These are phyloP conservation scores for Globisporangium solare DNA, from an alignment of 352 stramenopile species.

Conservation along the genomic window DNA sequence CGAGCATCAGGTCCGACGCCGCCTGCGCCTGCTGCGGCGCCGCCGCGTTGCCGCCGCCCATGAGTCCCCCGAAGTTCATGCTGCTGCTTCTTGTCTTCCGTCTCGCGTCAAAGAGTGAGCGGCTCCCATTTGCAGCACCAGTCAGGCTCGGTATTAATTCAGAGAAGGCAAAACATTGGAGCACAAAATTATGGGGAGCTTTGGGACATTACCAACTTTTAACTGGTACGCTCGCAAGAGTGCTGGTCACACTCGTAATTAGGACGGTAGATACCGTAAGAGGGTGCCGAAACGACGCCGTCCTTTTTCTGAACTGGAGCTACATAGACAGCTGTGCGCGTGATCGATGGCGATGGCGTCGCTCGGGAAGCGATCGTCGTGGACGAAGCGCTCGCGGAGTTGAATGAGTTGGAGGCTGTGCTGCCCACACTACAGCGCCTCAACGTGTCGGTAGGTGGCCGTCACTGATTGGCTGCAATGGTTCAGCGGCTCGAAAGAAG, in stretches of 20 bases:
- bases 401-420: constrained; percentile 16
- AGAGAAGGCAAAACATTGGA: too few species aligned
- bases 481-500: background rate
- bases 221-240: too few species aligned
- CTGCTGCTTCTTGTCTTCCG: constrained; percentile 8
- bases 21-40: constrained; percentile 55
- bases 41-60: constrained; percentile 47
- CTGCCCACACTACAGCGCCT: constrained; percentile 36
- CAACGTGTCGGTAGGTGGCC: constrained; percentile 48
- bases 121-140: background rate
- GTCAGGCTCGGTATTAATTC: constrained; percentile 1
- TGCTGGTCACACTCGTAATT: too few species aligned
- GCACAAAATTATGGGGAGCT: too few species aligned
- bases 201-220: too few species aligned
- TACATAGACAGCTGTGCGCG: constrained; percentile 39
- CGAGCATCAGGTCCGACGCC: constrained; percentile 82
- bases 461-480: background rate
- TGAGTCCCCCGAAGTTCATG: constrained; percentile 81
- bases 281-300: constrained; percentile 1
- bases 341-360: constrained; percentile 27
- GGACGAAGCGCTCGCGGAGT: constrained; percentile 42
- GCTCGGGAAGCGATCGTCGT: constrained; percentile 40
- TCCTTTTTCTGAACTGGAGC: too few species aligned
- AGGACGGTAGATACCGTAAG: background rate
- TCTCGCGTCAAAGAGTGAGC: background rate